These are phyloP conservation scores for Tarenaya hassleriana DNA, from an alignment of 345 rosid species.

Conservation along the genomic window DNA sequence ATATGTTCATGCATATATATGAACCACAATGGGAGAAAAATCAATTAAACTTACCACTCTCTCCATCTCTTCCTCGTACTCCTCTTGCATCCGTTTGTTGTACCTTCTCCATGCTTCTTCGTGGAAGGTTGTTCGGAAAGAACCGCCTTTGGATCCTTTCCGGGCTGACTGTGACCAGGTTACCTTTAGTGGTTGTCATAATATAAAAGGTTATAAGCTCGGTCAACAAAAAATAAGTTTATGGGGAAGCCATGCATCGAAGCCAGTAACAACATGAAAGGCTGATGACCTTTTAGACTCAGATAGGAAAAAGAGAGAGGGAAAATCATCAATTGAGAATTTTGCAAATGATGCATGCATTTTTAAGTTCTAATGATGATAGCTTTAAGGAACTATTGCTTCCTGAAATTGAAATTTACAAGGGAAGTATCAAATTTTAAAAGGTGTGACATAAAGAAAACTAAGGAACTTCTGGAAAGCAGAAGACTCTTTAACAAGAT, in stretches of 20 bases:
- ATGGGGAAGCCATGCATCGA: not conserved
- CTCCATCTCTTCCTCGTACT: conserved; percentile 93
- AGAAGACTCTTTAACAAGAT: not conserved
- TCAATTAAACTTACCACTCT: conserved; percentile 67
- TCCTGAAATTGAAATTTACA: no score
- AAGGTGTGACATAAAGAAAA: not conserved
- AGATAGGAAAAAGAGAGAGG: no score
- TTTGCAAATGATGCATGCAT: not conserved
- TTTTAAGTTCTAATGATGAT: not conserved
- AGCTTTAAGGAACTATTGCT: not conserved
- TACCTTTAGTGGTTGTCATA: conserved; percentile 38
- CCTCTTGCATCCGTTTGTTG: conserved; percentile 85
- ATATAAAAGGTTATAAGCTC: conserved; percentile 28
- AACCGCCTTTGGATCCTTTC: conserved; percentile 42
- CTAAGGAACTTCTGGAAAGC: not conserved
- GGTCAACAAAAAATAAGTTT: not conserved
- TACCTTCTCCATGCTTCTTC: conserved; percentile 92
- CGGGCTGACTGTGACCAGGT: conserved; percentile 53
- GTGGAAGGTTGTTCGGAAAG: conserved; percentile 65
- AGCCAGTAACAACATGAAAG: not conserved
- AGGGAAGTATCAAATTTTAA: no score
- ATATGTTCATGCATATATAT: no score
- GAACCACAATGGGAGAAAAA: not conserved
- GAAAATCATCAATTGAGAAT: not conserved
- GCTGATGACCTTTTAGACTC: not conserved